Evolutionary conservation across 768 basidiomycete genomes (phyloP).

Genomic region (Terana coerulea): DNA sequence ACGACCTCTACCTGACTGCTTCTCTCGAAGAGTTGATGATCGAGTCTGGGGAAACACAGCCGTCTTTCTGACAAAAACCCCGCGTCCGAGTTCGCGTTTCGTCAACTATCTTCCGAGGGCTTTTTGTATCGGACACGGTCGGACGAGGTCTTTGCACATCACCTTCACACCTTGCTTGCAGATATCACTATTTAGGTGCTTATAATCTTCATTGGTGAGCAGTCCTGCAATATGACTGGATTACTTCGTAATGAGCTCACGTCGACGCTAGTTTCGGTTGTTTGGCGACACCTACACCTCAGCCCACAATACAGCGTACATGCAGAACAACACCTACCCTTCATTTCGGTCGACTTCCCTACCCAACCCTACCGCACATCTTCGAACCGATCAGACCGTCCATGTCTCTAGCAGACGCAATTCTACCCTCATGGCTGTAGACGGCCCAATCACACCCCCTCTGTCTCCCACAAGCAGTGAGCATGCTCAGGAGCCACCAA

Average conservation of each 20-base stretch:
- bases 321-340: constrained; percentile 21
- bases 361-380: constrained; percentile 18
- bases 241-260: no score
- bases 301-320: constrained; percentile 10
- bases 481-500: constrained; percentile 37
- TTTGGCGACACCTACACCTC: no score
- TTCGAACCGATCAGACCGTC: constrained; percentile 16
- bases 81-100: no score
- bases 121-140: no score
- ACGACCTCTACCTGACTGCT: no score
- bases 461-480: constrained; percentile 57
- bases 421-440: constrained; percentile 41
- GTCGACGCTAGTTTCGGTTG: no score
- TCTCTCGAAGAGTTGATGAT: not conserved
- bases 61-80: constrained; percentile 1
- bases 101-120: no score
- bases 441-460: constrained; percentile 70
- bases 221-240: no score
- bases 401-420: constrained; percentile 13
- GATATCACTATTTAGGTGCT: no score
- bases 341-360: constrained; percentile 26
- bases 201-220: no score
- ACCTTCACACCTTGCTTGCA: no score
- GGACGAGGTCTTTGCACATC: no score
- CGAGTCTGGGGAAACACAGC: not conserved